These are phyloP conservation scores for Pseudohalonectria lignicola DNA, from an alignment of 2,329 filamentous ascomycete genomes.

Conservation along the genomic window DNA sequence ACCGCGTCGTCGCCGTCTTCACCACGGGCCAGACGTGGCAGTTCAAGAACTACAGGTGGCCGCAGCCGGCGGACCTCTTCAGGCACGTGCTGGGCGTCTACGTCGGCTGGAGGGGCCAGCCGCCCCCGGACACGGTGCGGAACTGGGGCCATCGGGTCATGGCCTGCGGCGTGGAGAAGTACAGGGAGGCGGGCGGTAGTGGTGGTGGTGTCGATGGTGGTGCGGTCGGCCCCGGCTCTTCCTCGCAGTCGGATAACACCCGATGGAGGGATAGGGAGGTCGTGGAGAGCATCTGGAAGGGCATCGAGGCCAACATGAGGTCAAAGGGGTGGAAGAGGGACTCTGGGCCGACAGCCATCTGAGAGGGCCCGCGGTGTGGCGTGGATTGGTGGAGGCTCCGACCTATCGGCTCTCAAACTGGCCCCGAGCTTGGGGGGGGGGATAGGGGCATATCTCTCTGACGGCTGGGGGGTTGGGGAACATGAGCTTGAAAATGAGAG, in stretches of 20 bases:
- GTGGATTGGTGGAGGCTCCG: no score
- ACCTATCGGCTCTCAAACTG: no score
- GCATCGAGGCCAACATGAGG: slow-evolving; percentile 80
- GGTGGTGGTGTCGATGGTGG: not conserved
- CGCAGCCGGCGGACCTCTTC: slow-evolving; percentile 79
- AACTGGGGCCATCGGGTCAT: slow-evolving; percentile 80
- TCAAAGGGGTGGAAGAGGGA: slow-evolving; percentile 73
- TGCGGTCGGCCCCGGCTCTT: not conserved
- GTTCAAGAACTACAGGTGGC: slow-evolving; percentile 98
- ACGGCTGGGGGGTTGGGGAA: no score
- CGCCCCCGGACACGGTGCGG: slow-evolving; percentile 64
- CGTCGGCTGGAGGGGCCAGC: slow-evolving; percentile 83
- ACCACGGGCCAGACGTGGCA: slow-evolving; percentile 98
- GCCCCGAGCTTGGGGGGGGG: no score
- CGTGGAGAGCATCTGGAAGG: slow-evolving; percentile 85
- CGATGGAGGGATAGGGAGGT: slow-evolving; percentile 85
- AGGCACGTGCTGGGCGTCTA: slow-evolving; percentile 78
- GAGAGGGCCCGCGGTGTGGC: slow-evolving; percentile 2
- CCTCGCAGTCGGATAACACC: slow-evolving; percentile 37
- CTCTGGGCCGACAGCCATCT: slow-evolving; percentile 47
- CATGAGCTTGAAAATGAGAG: no score
- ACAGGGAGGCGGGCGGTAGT: slow-evolving; percentile 37
- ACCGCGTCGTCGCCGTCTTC: slow-evolving; percentile 88
- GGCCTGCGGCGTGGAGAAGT: slow-evolving; percentile 74
- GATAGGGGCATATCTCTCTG: no score